These are phyloP conservation scores for Rubus parviflorus DNA, from an alignment of 306 rosid genomes.

Conservation along the genomic window DNA sequence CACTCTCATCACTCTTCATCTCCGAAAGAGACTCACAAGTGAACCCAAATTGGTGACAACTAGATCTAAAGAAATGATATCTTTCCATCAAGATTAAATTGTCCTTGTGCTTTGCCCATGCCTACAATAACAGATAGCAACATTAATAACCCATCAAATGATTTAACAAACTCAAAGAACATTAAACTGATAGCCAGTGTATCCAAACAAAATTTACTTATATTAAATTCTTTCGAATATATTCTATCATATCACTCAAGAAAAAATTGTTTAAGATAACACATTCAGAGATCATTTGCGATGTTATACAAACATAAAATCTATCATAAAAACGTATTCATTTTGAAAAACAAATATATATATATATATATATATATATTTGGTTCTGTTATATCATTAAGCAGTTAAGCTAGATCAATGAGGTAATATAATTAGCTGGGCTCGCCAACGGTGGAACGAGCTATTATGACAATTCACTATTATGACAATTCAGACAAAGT, in stretches of 20 bases:
- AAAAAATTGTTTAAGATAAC: neutral
- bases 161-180: constrained; percentile 19
- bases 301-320: neutral
- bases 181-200: neutral
- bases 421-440: neutral
- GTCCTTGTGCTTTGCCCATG: constrained; percentile 80
- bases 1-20: constrained; percentile 71
- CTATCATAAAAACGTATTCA: neutral
- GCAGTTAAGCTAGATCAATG: neutral
- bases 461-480: neutral
- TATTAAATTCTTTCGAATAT: neutral
- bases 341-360: neutral
- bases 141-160: constrained; percentile 8
- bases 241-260: neutral
- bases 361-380: neutral
- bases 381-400: neutral
- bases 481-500: neutral
- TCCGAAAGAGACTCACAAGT: constrained; percentile 73
- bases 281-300: neutral
- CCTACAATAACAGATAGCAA: constrained; percentile 47
- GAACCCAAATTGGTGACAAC: constrained; percentile 76
- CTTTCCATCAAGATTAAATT: constrained; percentile 87
- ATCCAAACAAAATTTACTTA: neutral
- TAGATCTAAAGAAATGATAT: constrained; percentile 89
- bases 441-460: neutral